Base-by-base conservation (phyloP, 1,139 yeast species). In the Hemisphaericaspora lyxosophila region DNA sequence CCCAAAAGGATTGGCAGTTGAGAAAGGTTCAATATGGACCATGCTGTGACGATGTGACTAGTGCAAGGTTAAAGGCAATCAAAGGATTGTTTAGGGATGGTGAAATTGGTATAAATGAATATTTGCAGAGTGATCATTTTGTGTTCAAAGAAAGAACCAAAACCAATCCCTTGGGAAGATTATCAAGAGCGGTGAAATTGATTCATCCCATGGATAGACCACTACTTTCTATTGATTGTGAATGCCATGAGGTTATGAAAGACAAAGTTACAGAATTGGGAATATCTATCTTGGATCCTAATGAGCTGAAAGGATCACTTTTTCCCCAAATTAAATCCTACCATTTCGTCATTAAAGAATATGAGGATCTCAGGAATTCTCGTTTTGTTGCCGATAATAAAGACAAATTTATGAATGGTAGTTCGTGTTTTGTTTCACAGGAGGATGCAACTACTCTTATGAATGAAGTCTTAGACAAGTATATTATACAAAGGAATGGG, bases 211-310 rank as follows among this genome's bases (percentile, higher is more conserved):
- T 66, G 17, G 53, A 62, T 15, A 55, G 64, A 20, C 71, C 74
- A 0, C 59, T 81, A 14, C 60, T 83, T 13, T 69, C 83, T 8
- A 59, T 85, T 20, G 95, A 85, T 54, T 67, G 82, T 16, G 94
- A 85, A 56, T 82, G 84, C 8, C 80, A 67, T 61, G 95, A 85
- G 49, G 54, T 60, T 20, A 57, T 67, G 41, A 64, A 58, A 7
- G 53, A 59, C 20, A 53, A 64, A 19, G 66, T 85, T 17, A 83
- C 88, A 0, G 95, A 85, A 52, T 70, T 85, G 34, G 94, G 95
- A 3, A 59, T 85, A 7, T 69, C 86, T 0, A 68, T 85, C 3
- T 82, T 78, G 53, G 85, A 82, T 45, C 87, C 89, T 11, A 46
- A 20, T 39, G 38, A n/a, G 11, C 59, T 77, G 4, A 87, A 89